These are phyloP conservation scores for Colletotrichum coccodes DNA, from an alignment of 2,329 filamentous ascomycete genomes.

Conservation along the genomic window DNA sequence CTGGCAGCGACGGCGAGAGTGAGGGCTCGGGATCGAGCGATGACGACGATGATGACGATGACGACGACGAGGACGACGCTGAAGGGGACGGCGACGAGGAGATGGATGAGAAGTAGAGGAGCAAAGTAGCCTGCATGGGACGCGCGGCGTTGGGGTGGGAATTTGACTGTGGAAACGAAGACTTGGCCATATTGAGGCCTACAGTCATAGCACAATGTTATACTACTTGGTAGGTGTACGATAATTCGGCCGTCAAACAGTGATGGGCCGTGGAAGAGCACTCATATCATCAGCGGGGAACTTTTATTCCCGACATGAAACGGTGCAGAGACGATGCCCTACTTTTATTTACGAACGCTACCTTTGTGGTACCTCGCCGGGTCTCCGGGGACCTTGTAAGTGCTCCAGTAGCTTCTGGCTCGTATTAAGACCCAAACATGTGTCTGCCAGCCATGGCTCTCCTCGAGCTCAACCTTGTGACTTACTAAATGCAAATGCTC, in stretches of 20 bases:
- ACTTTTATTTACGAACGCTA: background rate
- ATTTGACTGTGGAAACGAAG: too few species aligned
- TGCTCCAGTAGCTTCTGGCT: background rate
- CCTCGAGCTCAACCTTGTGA: too few species aligned
- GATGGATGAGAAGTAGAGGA: conserved; percentile 18
- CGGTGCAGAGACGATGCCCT: background rate
- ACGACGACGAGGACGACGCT: conserved; percentile 53
- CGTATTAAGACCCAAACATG: background rate
- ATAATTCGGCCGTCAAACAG: background rate
- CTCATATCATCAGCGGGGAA: background rate
- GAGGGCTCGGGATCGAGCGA: conserved; percentile 66
- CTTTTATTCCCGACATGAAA: background rate
- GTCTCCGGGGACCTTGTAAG: background rate
- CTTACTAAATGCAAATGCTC: background rate
- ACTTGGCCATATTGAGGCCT: background rate
- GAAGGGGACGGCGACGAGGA: conserved; percentile 45
- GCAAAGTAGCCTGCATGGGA: background rate
- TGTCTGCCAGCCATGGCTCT: background rate
- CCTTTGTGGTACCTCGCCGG: background rate
- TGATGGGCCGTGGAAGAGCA: background rate
- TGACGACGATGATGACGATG: conserved; percentile 64
- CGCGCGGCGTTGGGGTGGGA: too few species aligned
- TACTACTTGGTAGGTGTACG: background rate
- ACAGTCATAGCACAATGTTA: background rate
- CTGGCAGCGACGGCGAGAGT: conserved; percentile 68